phyloP scores from a whole-genome alignment of 352 stramenopile genomes.

The Phytopythium kandeliae region DNA sequence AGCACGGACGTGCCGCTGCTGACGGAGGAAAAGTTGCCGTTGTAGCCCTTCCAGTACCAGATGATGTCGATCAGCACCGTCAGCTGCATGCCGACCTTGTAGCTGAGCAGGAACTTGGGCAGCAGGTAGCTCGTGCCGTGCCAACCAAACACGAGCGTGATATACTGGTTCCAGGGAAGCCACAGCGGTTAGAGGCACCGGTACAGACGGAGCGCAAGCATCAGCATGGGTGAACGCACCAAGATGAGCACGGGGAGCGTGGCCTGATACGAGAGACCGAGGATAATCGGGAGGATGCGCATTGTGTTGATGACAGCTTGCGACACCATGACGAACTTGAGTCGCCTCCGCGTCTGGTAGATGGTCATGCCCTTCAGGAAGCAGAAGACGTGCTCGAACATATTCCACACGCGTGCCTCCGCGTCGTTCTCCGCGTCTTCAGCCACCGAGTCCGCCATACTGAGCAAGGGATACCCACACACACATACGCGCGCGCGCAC shows the following conservation, averaged over 20 bases:
- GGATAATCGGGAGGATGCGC: conserved; percentile 83
- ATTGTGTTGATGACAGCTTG: conserved; percentile 78
- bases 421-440: conserved; percentile 48
- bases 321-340: conserved; percentile 87
- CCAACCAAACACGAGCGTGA: conserved; percentile 84
- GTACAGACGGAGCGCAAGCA: too few species aligned
- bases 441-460: conserved; percentile 77
- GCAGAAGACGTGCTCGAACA: conserved; percentile 83
- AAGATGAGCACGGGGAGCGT: conserved; percentile 81
- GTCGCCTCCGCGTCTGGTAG: conserved; percentile 68
- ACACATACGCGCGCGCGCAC: neutral
- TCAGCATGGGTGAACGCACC: conserved; percentile 17
- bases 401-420: conserved; percentile 69
- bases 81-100: conserved; percentile 89
- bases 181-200: neutral
- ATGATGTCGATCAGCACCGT: conserved; percentile 80
- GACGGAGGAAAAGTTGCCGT: conserved; percentile 76
- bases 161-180: conserved; percentile 29
- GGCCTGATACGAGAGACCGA: conserved; percentile 78
- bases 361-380: conserved; percentile 88
- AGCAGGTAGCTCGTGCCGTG: conserved; percentile 86
- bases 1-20: conserved; percentile 74
- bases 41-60: conserved; percentile 86
- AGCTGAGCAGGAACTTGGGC: conserved; percentile 80
- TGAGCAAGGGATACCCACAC: conserved; percentile 8